Evolutionary conservation across 805 yeast genomes (phyloP), one percentile per base, ranked within the genome.

Genomic region (Spathaspora arborariae): DNA sequence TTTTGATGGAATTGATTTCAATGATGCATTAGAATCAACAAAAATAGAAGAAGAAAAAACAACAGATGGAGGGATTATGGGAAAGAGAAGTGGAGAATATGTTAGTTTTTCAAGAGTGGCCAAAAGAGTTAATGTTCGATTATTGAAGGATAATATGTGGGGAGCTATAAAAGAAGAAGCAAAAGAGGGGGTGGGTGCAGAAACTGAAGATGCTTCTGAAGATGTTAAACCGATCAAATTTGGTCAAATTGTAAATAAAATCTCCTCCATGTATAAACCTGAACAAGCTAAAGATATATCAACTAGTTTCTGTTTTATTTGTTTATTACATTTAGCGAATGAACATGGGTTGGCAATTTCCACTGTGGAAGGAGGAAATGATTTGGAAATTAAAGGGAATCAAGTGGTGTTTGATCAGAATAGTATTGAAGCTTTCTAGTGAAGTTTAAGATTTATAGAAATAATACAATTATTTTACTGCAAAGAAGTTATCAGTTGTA

Each of bases 231-330:
- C 43, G n/a, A 55, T 68, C 49, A 70, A 69, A 34, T 72, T 72
- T 50, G 68, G 64, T 1, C 56, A 64, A 8, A 65, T 72, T 33
- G 68, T 70, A 8, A 61, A 59, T 16, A 52, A 61, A 30, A 65
- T 72, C 5, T 65, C 71, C 13, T 53, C 52, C 37, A 55, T 65
- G 60, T 72, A 72, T 50, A 57, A 59, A 15, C 48, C 60, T 1
- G 76, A 71, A 38, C 71, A 71, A 46, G 60, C 66, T 39, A 70
- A 68, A 50, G 77, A 72, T 41, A 53, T 72, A 22, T 69, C 75
- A 11, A 72, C 77, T 20, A 70, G 76, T 63, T 72, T 71, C 53
- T 71, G 75, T 50, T 72, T 72, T 52, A 72, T 72, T 41, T 72
- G 77, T 46, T 57, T 72, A 41, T 53, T 72, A 24, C 77, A 72